Evolutionary conservation across 2,329 filamentous ascomycete genomes (phyloP), one percentile per base, ranked within the genome.

Genomic region (Neodidymelliopsis sp.): DNA sequence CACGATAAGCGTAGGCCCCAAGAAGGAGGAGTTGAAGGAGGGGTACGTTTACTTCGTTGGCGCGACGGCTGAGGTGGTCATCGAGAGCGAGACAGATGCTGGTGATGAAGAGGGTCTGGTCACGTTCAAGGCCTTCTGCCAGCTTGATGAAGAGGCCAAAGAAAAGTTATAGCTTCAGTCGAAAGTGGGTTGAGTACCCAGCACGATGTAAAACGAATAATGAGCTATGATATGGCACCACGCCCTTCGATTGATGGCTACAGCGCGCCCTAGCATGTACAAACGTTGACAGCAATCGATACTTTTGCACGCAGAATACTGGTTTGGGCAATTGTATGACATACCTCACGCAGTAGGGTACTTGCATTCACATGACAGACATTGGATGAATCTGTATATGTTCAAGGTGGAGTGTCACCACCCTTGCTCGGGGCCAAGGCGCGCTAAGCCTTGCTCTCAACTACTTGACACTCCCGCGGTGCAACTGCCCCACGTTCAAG

Each of bases 111-210:
- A 91, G 47, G 84, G 88, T 45, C 88, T 97, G 59, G 88, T 88
- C 19, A 92, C 89, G 0, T 99, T 95, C 79, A 94, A 92, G 77
- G 94, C 93, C 0, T 97, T 96, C 71, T 96, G 91, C 66, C 92
- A 97, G 77, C 79, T 96, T 24, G 59, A 58, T 10, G 62, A 69
- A 15, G 57, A 56, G 27, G 40, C 47, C 13, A 62, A 67, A 53
- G 42, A 63, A 40, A 71, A 71, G 57, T 36, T 70, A 30, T 71
- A 49, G 19, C n/a, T n/a, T n/a, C n/a, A n/a, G n/a, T n/a, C n/a
- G n/a, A 23, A 4, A 12, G 9, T 19, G 3, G 4, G 16, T 16
- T 19, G 11, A 23, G 8, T 12, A n/a, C 12, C n/a, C n/a, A 18
- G 28, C 37, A 24, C 11, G 36, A 41, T n/a, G 24, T n/a, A 25